A percentile compares a stretch with the other conserved stretches of the same genome.
Evolutionary conservation across 2,329 filamentous ascomycete genomes (phyloP).

Genomic region (Colletotrichum spinosum): DNA sequence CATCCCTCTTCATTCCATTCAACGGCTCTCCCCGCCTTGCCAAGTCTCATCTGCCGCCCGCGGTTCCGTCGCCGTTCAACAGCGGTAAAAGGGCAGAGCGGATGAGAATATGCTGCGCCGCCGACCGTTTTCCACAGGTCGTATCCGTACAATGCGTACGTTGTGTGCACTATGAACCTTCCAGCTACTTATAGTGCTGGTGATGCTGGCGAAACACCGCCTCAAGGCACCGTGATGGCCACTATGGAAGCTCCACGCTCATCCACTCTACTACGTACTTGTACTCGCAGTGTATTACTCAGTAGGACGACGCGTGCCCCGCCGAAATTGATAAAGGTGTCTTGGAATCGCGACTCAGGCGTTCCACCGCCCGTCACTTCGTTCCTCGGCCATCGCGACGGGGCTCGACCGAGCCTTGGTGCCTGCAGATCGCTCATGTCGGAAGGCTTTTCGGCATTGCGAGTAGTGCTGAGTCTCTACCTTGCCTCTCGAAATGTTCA

Average conservation of each 20-base stretch:
- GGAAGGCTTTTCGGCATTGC: neutral
- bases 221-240: neutral
- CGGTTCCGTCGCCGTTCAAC: neutral
- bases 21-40: conserved; percentile 17
- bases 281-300: neutral
- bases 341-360: conserved; percentile 18
- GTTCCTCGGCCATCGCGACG: conserved; percentile 10
- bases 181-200: neutral
- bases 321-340: conserved; percentile 22
- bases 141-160: neutral
- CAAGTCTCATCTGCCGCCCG: conserved; percentile 30
- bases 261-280: neutral
- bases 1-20: conserved; percentile 9
- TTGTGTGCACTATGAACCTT: neutral
- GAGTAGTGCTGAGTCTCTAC: no score
- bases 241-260: conserved; percentile 1
- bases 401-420: neutral
- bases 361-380: neutral
- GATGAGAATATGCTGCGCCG: conserved; percentile 11
- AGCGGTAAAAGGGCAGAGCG: neutral
- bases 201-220: neutral
- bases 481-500: no score
- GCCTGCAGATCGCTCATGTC: conserved; percentile 12
- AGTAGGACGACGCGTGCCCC: neutral
- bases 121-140: neutral